A percentile compares a stretch with the other conserved stretches of the same genome.
Evolutionary conservation across 345 rosid genomes (phyloP).

Genomic region (Populus tremula): DNA sequence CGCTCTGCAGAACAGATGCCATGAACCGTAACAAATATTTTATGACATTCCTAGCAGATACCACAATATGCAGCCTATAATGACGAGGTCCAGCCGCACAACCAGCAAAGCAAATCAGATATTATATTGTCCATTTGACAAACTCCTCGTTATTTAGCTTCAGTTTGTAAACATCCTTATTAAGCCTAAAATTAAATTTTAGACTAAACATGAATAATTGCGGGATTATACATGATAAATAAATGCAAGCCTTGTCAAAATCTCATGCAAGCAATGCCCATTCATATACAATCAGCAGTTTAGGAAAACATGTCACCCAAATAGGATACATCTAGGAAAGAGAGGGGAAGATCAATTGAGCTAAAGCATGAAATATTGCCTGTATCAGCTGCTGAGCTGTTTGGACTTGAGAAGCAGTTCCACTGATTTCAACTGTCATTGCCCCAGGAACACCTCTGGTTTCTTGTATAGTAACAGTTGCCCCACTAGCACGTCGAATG

Average conservation of each 20-base stretch:
- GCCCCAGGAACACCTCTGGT: conserved; percentile 94
- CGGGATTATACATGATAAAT: background rate
- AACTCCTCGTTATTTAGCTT: background rate
- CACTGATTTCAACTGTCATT: conserved; percentile 99
- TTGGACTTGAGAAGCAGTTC: conserved; percentile 92
- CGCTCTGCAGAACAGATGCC: background rate
- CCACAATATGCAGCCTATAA: background rate
- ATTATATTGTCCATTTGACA: background rate
- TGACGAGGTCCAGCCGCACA: background rate
- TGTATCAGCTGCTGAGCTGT: conserved; percentile 95
- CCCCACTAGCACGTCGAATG: conserved; percentile 94
- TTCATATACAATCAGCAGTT: background rate
- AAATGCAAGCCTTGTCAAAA: background rate
- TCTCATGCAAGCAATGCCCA: background rate
- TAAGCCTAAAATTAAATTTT: no score
- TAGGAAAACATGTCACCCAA: background rate
- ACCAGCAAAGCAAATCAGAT: background rate
- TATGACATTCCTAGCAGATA: background rate
- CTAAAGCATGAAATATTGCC: conserved; percentile 40
- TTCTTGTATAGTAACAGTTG: conserved; percentile 95
- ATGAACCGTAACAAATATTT: background rate
- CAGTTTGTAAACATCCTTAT: background rate
- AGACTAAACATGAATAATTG: background rate
- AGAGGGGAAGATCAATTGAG: background rate
- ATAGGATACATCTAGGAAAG: background rate